phyloP scores from a whole-genome alignment of 1,139 yeast genomes.

The Pichia cactophila region DNA sequence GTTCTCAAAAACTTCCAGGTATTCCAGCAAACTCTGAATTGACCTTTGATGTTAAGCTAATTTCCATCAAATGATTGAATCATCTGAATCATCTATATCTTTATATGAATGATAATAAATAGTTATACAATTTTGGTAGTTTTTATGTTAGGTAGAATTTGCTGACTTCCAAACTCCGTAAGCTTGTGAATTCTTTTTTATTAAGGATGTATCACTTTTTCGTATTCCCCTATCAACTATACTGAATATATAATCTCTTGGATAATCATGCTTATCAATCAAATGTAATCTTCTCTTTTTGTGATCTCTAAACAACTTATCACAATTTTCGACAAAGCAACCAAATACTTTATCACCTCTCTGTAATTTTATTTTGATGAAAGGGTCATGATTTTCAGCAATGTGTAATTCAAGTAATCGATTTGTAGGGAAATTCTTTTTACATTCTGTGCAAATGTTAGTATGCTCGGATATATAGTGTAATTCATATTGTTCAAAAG shows the following conservation, averaged over 20 bases:
- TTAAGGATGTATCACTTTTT: conserved; percentile 21
- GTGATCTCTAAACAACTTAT: conserved; percentile 29
- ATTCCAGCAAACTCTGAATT: conserved; percentile 95
- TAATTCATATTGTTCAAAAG: conserved; percentile 27
- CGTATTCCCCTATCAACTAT: conserved; percentile 31
- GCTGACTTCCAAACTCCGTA: conserved; percentile 17
- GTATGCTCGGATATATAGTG: conserved; percentile 30
- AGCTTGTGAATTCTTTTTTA: conserved; percentile 16
- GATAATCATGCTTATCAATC: conserved; percentile 44
- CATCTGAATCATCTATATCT: neutral
- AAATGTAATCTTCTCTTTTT: conserved; percentile 39
- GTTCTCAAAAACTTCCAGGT: conserved; percentile 89
- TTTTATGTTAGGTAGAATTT: neutral
- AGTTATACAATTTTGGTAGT: neutral
- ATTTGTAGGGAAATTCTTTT: conserved; percentile 35
- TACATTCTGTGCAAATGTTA: conserved; percentile 37
- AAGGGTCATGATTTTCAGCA: conserved; percentile 48
- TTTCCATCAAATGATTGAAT: conserved; percentile 62
- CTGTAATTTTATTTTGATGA: conserved; percentile 32
- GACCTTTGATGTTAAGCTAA: conserved; percentile 91
- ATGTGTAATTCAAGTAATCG: conserved; percentile 39
- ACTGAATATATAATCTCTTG: conserved; percentile 35
- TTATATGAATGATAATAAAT: no score
- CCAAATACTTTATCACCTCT: conserved; percentile 34
- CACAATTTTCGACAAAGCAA: conserved; percentile 38